A percentile compares a stretch with the other conserved stretches of the same genome.
phyloP scores from a whole-genome alignment of 257 asterid species.

The Thymus mandschuricus region DNA sequence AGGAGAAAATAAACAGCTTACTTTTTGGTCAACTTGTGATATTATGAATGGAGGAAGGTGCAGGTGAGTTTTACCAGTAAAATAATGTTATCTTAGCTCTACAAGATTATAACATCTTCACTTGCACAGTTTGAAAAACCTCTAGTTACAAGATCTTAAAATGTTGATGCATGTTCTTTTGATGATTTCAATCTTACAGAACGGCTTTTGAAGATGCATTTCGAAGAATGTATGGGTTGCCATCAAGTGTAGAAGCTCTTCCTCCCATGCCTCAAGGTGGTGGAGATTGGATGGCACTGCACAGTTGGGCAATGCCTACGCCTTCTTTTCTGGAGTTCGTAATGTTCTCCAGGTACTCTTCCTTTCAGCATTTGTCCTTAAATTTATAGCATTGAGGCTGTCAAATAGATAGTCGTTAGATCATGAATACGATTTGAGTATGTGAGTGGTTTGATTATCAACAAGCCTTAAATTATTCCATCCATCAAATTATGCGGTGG shows the following conservation, averaged over 20 bases:
- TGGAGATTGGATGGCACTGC: constrained; percentile 89
- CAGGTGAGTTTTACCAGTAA: constrained; percentile 59
- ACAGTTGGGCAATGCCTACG: constrained; percentile 99
- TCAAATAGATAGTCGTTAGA: constrained; percentile 13
- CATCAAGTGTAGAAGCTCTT: constrained; percentile 78
- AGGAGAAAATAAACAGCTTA: constrained; percentile 66
- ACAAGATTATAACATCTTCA: not conserved
- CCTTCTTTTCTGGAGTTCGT: constrained; percentile 88
- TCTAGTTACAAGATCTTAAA: constrained; percentile 16
- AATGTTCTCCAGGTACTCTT: constrained; percentile 86
- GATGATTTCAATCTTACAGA: constrained; percentile 46
- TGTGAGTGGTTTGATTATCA: too few relatives aligned
- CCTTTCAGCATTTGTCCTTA: constrained; percentile 15
- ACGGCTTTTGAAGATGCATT: constrained; percentile 80
- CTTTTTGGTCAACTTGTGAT: constrained; percentile 98
- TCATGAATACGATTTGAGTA: too few relatives aligned
- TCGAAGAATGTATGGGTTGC: constrained; percentile 86
- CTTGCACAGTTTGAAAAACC: constrained; percentile 8
- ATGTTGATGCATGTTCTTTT: constrained; percentile 22
- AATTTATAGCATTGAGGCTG: constrained; percentile 15
- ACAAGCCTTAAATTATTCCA: too few relatives aligned
- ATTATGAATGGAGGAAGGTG: constrained; percentile 93
- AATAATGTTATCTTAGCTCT: not conserved
- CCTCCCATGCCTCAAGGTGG: constrained; percentile 99
- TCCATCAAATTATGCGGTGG: too few relatives aligned